Evolutionary conservation across 2,329 filamentous ascomycete genomes (phyloP).

Genomic region (Gremmenia infestans): DNA sequence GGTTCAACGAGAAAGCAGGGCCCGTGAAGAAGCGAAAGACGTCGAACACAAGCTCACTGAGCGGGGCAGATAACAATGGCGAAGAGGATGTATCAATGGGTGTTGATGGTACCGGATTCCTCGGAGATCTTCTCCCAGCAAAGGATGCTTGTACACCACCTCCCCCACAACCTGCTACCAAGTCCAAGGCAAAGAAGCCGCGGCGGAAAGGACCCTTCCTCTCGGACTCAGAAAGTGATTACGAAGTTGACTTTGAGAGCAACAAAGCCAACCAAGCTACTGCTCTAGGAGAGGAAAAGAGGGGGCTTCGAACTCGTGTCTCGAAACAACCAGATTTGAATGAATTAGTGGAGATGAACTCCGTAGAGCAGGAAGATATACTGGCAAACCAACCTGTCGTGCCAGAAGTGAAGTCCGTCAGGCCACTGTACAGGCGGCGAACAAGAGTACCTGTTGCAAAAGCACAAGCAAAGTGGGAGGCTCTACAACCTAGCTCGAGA

Average conservation of each 20-base stretch:
- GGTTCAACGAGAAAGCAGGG: constrained; percentile 37
- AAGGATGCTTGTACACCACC: constrained; percentile 16
- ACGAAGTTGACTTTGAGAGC: constrained; percentile 25
- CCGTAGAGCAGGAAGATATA: constrained; percentile 13
- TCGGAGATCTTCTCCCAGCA: background rate
- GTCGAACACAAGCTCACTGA: constrained; percentile 11
- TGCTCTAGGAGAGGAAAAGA: constrained; percentile 17
- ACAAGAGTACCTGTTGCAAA: constrained; percentile 21
- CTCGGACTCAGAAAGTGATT: constrained; percentile 61
- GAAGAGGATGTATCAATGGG: constrained; percentile 3
- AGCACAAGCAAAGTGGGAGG: constrained; percentile 28
- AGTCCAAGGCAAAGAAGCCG: constrained; percentile 25
- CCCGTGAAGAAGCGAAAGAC: constrained; percentile 41
- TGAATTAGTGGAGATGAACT: constrained; percentile 13
- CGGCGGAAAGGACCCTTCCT: constrained; percentile 57
- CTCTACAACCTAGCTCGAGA: constrained; percentile 19
- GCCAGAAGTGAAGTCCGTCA: constrained; percentile 7
- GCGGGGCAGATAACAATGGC: constrained; percentile 1
- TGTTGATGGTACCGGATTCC: background rate
- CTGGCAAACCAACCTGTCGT: constrained; percentile 16
- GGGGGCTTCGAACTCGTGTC: constrained; percentile 12
- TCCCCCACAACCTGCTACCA: constrained; percentile 26
- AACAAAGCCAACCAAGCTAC: constrained; percentile 10
- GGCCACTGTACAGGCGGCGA: constrained; percentile 6
- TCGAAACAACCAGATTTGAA: constrained; percentile 12